Evolutionary conservation across 805 yeast genomes (phyloP).

Genomic region (Candida alai): DNA sequence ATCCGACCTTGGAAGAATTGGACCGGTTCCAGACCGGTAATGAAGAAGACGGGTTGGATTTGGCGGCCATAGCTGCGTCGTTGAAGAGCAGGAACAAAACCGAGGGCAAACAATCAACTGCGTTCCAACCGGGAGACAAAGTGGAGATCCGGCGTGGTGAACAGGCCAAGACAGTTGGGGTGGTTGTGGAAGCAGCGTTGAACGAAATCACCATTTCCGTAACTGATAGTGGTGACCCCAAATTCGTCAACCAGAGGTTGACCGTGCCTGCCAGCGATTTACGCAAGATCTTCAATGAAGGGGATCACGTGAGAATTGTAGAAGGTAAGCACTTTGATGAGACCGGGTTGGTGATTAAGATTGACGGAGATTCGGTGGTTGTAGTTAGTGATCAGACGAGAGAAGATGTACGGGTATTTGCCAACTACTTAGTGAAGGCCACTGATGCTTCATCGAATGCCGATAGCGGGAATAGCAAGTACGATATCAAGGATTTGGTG

Average conservation of each 20-base stretch:
- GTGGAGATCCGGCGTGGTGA: slow-evolving; percentile 93
- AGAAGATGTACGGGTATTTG: slow-evolving; percentile 87
- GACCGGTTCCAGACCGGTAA: slow-evolving; percentile 73
- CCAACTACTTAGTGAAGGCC: slow-evolving; percentile 86
- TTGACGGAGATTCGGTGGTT: slow-evolving; percentile 81
- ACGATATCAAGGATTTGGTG: slow-evolving; percentile 84
- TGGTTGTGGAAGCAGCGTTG: slow-evolving; percentile 61
- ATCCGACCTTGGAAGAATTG: slow-evolving; percentile 85
- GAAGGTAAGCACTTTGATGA: slow-evolving; percentile 91
- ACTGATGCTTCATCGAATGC: slow-evolving; percentile 65
- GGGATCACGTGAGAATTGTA: slow-evolving; percentile 92
- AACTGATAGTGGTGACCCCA: slow-evolving; percentile 54
- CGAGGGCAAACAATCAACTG: slow-evolving; percentile 25
- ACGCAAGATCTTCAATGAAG: slow-evolving; percentile 81
- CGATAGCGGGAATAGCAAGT: slow-evolving; percentile 69
- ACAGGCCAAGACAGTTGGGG: slow-evolving; percentile 84
- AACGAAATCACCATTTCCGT: slow-evolving; percentile 50
- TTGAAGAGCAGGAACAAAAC: slow-evolving; percentile 50
- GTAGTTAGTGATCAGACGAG: slow-evolving; percentile 85
- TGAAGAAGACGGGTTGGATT: slow-evolving; percentile 82
- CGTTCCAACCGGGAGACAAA: slow-evolving; percentile 89
- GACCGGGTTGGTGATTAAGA: slow-evolving; percentile 87
- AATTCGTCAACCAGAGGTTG: slow-evolving; percentile 52
- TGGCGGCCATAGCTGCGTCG: slow-evolving; percentile 82
- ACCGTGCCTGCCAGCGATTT: slow-evolving; percentile 81